Percentiles rank a stretch among this genome's conserved stretches.
Conservation (phyloP, 2,329 filamentous ascomycete genomes). For the Tolypocladium paradoxum region DNA sequence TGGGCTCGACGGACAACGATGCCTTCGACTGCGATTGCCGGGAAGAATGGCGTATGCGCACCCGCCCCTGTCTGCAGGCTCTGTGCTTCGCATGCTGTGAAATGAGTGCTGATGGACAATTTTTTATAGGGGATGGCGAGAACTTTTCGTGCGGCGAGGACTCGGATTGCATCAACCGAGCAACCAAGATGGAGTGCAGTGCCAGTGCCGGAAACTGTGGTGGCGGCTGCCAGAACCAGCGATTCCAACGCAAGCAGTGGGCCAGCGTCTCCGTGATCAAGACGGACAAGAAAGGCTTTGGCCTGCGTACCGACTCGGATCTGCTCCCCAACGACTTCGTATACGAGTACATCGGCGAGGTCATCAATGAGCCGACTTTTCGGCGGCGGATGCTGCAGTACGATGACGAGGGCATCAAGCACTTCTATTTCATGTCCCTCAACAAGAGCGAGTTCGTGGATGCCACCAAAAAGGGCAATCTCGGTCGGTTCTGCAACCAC, state of each 20-base stretch:
- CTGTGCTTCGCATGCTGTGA: background rate
- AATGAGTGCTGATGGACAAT: constrained; percentile 6
- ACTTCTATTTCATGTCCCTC: constrained; percentile 99
- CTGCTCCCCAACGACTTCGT: constrained; percentile 83
- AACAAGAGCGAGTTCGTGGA: constrained; percentile 95
- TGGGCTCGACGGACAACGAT: constrained; percentile 85
- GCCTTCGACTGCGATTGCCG: constrained; percentile 88
- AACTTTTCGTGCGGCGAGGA: constrained; percentile 92
- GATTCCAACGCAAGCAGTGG: constrained; percentile 84
- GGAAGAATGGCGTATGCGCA: constrained; percentile 82
- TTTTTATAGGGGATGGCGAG: constrained; percentile 38
- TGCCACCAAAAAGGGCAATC: constrained; percentile 90
- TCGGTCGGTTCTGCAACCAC: constrained; percentile 96
- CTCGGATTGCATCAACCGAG: constrained; percentile 96
- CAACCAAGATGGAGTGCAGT: constrained; percentile 92
- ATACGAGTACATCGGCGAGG: constrained; percentile 96
- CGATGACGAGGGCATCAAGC: constrained; percentile 91
- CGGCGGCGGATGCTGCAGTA: constrained; percentile 86
- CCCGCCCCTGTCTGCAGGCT: background rate
- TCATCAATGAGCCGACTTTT: constrained; percentile 88
- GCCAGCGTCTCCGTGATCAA: constrained; percentile 91
- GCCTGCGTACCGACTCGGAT: constrained; percentile 69
- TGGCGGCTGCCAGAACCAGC: constrained; percentile 80
- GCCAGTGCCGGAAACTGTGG: constrained; percentile 76
- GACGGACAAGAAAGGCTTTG: constrained; percentile 95